Evolutionary conservation across 2,329 filamentous ascomycete genomes (phyloP), one percentile per base, ranked within the genome.

Genomic region (Botrytis paeoniae): DNA sequence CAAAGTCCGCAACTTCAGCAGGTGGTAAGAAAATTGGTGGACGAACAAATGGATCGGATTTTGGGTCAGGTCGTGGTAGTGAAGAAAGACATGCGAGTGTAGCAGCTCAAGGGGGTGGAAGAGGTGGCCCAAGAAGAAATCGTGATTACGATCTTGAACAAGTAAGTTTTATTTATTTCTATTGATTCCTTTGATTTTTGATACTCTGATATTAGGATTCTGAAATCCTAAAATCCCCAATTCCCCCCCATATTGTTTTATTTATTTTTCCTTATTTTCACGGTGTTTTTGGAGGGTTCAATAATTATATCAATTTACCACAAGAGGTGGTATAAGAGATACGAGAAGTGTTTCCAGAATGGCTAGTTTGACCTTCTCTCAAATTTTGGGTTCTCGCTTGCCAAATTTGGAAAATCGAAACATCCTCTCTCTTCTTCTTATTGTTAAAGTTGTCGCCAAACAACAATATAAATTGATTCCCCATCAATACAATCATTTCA

Each of bases 131-230:
- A 68, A 89, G 94, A 81, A 86, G 93, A 77, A 89, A 90, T 74
- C 89, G 93, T 74, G 93, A 97, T 79, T 93, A 91, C 81, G 93
- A 97, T 75, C 87, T 96, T 70, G 93, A 97, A 81, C 91, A 91
- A 86, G 93, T 94, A 81, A 87, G 88, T 87, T 94, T 94, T 16
- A 3, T n/a, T 86, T 88, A 32, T 61, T 48, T 59, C 63, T 80
- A 62, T 75, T 75, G 41, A 70, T 74, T 74, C 75, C 76, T 73
- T 73, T 51, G 10, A 59, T 77, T 75, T 41, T n/a, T 61, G 8
- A 35, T 22, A n/a, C 16, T 29, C 39, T 10, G 22, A 29, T 37
- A 12, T 43, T 48, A 12, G n/a, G n/a, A 66, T 29, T 32, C 41
- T 51, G 10, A 51, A 51, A 37, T 25, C 25, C 45, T 51, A 10